Base-by-base conservation (phyloP, 305 asterid genomes). In the Salvia sclarea region DNA sequence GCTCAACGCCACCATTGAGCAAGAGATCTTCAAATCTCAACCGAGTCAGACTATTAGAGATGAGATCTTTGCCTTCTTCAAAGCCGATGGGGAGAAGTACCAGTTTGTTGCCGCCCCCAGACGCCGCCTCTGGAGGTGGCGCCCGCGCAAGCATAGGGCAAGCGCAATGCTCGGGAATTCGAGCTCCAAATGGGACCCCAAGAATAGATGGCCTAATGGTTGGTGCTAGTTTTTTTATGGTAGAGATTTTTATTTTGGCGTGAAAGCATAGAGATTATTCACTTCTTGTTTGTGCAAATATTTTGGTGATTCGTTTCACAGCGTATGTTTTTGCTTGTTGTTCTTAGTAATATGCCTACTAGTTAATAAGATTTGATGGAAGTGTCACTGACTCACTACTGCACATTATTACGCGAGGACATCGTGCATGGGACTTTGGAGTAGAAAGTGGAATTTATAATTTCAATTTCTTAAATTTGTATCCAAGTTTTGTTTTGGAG, bases 141-240 rank as follows among this genome's bases (percentile, higher is more conserved):
- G 63, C 67, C 50, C 69, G 0, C 78, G 65, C 54, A 73, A 72
- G 53, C 37, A 65, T 79, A 53, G 60, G 2, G 43, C 43, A 1
- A 1, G 43, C 8, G 35, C 33, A 2, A 68, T 49, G 0, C 45
- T 75, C 8, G 89, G 84, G 0, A 72, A 12, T 6, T 48, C 72
- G 4, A 66, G 81, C 70, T 78, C 47, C 18, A 80, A 58, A 61
- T 58, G 80, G 74, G 73, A 83, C 62, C 33, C 69, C 14, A 80
- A 79, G 58, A 80, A 80, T 56, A 80, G 70, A 83, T 90, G 95
- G 95, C 97, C 95, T 77, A 82, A 86, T 66, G 95, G 95, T 24
- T 90, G 94, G 95, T 83, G 82, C 70, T 86, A 77, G 78, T 65
- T 28, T 35, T 16, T 43, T 28, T 12, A 1, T n/a, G 8, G 8